Evolutionary conservation across 331 rosid species (phyloP).

Genomic region (Cydonia oblonga): DNA sequence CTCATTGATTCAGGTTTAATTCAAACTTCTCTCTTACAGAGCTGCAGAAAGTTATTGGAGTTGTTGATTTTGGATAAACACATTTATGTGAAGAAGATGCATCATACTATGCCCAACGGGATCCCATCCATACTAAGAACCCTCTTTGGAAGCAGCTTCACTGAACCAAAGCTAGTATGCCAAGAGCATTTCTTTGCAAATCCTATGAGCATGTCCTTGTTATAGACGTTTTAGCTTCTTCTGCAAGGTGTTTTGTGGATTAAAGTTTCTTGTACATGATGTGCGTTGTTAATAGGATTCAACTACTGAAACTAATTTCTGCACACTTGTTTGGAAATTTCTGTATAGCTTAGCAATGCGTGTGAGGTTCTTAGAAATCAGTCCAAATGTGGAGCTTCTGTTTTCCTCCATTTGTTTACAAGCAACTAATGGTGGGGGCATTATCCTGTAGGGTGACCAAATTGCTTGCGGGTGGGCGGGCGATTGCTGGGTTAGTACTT

Average conservation of each 20-base stretch:
- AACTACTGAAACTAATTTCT: background rate
- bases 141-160: slow-evolving; percentile 38
- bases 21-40: slow-evolving; percentile 35
- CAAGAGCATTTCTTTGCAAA: slow-evolving; percentile 72
- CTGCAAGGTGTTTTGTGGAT: background rate
- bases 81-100: slow-evolving; percentile 66
- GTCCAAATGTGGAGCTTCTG: background rate
- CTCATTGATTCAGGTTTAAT: slow-evolving; percentile 15
- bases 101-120: slow-evolving; percentile 32
- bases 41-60: slow-evolving; percentile 68
- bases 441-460: background rate
- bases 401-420: background rate
- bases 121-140: slow-evolving; percentile 42
- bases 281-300: background rate
- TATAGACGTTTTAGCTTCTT: slow-evolving; percentile 24
- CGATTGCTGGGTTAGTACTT: background rate
- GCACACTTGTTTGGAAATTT: background rate
- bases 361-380: background rate
- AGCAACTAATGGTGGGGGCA: background rate
- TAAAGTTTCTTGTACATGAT: slow-evolving; percentile 1
- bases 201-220: slow-evolving; percentile 57
- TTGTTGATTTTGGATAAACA: slow-evolving; percentile 72
- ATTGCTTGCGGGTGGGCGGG: background rate
- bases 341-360: background rate
- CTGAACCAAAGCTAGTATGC: slow-evolving; percentile 27